Percentiles rank a stretch among this genome's conserved stretches.
These are phyloP conservation scores for Yamadazyma kanchanaburiensis DNA, from an alignment of 1,139 yeast species.

Conservation along the genomic window DNA sequence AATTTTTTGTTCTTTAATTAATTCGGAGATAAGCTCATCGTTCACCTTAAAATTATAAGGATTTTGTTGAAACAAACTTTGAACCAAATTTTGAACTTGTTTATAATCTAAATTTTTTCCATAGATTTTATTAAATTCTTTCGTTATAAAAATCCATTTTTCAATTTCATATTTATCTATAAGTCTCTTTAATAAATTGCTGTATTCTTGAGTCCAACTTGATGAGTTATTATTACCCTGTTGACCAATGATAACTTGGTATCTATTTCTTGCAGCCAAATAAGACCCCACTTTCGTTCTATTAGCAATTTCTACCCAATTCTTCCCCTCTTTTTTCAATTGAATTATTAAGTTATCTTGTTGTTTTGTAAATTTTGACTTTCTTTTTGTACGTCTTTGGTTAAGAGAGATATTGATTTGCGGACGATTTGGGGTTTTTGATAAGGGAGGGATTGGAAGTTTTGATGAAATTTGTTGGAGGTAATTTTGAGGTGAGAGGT, in stretches of 20 bases:
- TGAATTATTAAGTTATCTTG: slow-evolving; percentile 66
- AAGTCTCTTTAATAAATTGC: slow-evolving; percentile 45
- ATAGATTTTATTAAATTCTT: slow-evolving; percentile 59
- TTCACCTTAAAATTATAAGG: slow-evolving; percentile 59
- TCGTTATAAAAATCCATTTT: slow-evolving; percentile 64
- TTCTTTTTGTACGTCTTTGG: slow-evolving; percentile 52
- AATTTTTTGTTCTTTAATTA: slow-evolving; percentile 34
- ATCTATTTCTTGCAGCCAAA: slow-evolving; percentile 73
- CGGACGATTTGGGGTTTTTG: slow-evolving; percentile 29
- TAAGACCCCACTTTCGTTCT: slow-evolving; percentile 63
- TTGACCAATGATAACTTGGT: slow-evolving; percentile 79
- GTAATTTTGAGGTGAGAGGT: slow-evolving; percentile 3
- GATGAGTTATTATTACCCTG: slow-evolving; percentile 72
- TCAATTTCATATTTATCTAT: slow-evolving; percentile 70
- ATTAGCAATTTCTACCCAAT: slow-evolving; percentile 77
- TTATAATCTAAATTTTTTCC: slow-evolving; percentile 51
- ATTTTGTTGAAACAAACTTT: slow-evolving; percentile 51
- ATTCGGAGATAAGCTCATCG: slow-evolving; percentile 39
- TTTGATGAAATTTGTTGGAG: slow-evolving; percentile 10
- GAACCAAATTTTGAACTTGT: slow-evolving; percentile 55
- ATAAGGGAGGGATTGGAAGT: slow-evolving; percentile 39
- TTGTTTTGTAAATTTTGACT: slow-evolving; percentile 62
- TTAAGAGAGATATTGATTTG: slow-evolving; percentile 18
- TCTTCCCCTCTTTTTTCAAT: slow-evolving; percentile 59
- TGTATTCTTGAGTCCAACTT: slow-evolving; percentile 62